Evolutionary conservation across 148 eudicot genomes (phyloP).

Genomic region (Vaccinium corymbosum): DNA sequence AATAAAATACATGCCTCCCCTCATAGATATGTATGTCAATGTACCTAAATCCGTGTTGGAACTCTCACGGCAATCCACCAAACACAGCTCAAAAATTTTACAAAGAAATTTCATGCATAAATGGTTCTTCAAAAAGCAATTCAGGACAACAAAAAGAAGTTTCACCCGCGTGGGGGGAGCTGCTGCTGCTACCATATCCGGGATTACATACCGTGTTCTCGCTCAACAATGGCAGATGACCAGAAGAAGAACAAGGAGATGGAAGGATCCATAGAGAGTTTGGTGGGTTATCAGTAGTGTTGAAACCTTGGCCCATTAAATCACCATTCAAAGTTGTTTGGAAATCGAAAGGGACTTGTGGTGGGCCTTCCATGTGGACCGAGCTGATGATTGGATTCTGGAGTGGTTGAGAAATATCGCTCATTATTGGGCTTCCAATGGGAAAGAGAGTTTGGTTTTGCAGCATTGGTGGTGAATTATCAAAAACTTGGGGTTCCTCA

Average conservation of each 20-base stretch:
- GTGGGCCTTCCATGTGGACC: not conserved
- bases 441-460: conserved; percentile 25
- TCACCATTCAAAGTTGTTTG: not conserved
- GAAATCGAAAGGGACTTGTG: not conserved
- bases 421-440: conserved; percentile 38
- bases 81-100: conserved; percentile 14
- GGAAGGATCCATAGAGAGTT: conserved; percentile 33
- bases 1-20: not conserved
- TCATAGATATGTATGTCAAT: not conserved
- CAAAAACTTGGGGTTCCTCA: conserved; percentile 9
- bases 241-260: conserved; percentile 35
- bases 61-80: not conserved
- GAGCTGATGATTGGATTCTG: not conserved
- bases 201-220: conserved; percentile 8
- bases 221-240: conserved; percentile 26
- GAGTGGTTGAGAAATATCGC: not conserved
- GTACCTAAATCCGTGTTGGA: not conserved
- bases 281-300: conserved; percentile 17
- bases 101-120: conserved; percentile 47
- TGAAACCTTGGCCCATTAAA: not conserved
- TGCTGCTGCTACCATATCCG: not conserved
- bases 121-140: conserved; percentile 56
- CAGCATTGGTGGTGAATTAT: not conserved
- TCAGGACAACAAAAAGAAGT: conserved; percentile 57
- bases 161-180: conserved; percentile 28